These are phyloP conservation scores for Cicer pinnatifidum DNA, from an alignment of 306 rosid species.

Conservation along the genomic window DNA sequence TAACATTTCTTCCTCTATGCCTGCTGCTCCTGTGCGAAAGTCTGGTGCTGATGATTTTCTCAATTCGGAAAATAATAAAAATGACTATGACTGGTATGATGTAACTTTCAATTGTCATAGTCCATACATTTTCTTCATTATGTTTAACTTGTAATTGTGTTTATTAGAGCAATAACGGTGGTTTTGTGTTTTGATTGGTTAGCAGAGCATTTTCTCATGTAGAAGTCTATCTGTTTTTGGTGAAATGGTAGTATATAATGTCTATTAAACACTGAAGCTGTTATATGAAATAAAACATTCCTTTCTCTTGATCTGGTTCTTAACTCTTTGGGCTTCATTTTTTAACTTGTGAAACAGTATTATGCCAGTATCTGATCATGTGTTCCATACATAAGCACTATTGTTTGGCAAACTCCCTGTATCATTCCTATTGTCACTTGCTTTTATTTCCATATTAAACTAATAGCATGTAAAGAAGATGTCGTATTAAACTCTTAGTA, in stretches of 20 bases:
- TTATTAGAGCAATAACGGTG: conserved; percentile 29
- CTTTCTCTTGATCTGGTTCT: conserved; percentile 13
- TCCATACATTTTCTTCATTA: not conserved
- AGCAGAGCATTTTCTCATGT: not conserved
- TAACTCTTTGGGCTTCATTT: conserved; percentile 4
- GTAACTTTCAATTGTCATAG: conserved; percentile 15
- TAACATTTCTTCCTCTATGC: conserved; percentile 63
- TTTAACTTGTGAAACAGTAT: not conserved
- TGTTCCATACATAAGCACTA: conserved; percentile 5
- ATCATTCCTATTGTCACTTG: conserved; percentile 19
- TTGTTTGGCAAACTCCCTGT: not conserved
- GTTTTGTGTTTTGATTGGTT: conserved; percentile 11
- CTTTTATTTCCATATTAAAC: conserved; percentile 21
- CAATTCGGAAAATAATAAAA: conserved; percentile 77
- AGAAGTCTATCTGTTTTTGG: not conserved
- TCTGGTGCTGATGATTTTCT: conserved; percentile 77
- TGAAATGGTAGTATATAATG: not conserved
- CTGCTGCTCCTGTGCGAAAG: conserved; percentile 60
- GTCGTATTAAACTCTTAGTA: not conserved
- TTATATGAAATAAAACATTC: not conserved
- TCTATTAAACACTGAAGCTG: conserved; percentile 8
- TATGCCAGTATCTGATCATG: not conserved
- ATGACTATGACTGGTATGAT: conserved; percentile 87
- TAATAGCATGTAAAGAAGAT: no score
- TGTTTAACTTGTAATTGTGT: conserved; percentile 27